Evolutionary conservation across 768 basidiomycete genomes (phyloP).

Genomic region (Xerocomellus dryophilus): DNA sequence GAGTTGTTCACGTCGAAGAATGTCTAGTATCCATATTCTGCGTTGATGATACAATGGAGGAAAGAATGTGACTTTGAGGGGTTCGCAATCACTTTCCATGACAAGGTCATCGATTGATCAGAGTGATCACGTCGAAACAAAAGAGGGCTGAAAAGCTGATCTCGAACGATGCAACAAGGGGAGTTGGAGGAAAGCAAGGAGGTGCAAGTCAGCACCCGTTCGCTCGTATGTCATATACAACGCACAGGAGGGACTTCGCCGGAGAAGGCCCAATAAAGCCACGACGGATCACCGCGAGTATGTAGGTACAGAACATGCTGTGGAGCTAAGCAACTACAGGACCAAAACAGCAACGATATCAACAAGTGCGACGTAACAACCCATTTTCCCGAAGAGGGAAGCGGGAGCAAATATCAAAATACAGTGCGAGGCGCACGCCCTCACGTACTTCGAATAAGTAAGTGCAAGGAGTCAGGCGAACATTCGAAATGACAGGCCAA

Average conservation of each 20-base stretch:
- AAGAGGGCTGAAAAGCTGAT: background rate
- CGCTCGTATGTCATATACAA: constrained; percentile 1
- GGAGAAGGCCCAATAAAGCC: constrained; percentile 23
- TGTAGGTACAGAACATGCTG: background rate
- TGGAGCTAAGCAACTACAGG: constrained; percentile 4
- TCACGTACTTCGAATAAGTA: background rate
- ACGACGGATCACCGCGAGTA: background rate
- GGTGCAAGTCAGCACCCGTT: background rate
- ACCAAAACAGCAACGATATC: constrained; percentile 14
- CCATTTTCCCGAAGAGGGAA: background rate
- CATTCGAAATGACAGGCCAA: background rate
- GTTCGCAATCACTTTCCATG: constrained; percentile 19
- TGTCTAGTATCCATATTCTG: constrained; percentile 67
- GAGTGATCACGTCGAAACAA: constrained; percentile 3
- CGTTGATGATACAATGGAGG: constrained; percentile 68
- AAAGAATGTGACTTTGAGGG: constrained; percentile 56
- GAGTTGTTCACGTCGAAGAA: constrained; percentile 55
- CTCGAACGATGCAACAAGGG: background rate
- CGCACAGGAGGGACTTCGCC: constrained; percentile 13
- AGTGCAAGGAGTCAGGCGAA: constrained; percentile 8
- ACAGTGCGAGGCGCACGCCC: too few species aligned
- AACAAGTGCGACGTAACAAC: constrained; percentile 2
- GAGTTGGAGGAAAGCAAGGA: background rate
- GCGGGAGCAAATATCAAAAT: background rate
- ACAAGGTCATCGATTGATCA: background rate